Conservation (phyloP, 2,329 filamentous ascomycete genomes). For the Aotearoamyces nothofagi region DNA sequence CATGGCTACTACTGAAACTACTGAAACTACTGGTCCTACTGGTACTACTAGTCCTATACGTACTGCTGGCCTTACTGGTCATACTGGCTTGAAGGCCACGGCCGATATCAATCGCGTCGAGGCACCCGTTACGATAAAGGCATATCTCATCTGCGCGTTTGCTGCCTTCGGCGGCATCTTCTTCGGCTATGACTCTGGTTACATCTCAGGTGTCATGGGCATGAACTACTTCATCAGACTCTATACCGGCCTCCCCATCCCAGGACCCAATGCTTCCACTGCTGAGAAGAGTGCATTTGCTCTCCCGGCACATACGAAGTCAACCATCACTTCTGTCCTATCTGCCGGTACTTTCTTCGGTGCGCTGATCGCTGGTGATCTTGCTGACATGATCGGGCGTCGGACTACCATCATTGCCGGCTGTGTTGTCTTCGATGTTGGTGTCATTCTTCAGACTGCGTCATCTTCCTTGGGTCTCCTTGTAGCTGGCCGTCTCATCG, state of each 20-base stretch:
- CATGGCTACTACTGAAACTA: too few relatives aligned
- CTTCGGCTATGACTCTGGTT: conserved; percentile 60
- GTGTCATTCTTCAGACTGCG: conserved; percentile 49
- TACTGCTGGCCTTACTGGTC: too few relatives aligned
- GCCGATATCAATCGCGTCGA: conserved; percentile 52
- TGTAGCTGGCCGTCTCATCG: conserved; percentile 60
- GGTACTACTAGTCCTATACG: too few relatives aligned
- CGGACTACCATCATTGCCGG: conserved; percentile 55
- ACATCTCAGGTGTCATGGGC: conserved; percentile 45
- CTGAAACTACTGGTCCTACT: too few relatives aligned
- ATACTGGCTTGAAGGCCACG: too few relatives aligned
- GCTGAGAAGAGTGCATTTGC: conserved; percentile 5
- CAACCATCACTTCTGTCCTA: conserved; percentile 14
- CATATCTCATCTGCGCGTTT: conserved; percentile 55
- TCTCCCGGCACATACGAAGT: conserved; percentile 6
- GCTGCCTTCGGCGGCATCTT: conserved; percentile 47
- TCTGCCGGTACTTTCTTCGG: conserved; percentile 5
- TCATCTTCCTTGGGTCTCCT: conserved; percentile 41
- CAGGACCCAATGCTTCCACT: conserved; percentile 5
- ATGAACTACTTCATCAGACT: conserved; percentile 27
- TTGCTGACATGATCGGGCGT: conserved; percentile 59
- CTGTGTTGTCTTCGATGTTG: conserved; percentile 55
- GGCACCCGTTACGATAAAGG: conserved; percentile 53
- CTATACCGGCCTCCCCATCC: conserved; percentile 28
- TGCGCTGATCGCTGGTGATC: conserved; percentile 55